These are phyloP conservation scores for Vaccinium vitisidaea DNA, from an alignment of 148 eudicot species.

Conservation along the genomic window DNA sequence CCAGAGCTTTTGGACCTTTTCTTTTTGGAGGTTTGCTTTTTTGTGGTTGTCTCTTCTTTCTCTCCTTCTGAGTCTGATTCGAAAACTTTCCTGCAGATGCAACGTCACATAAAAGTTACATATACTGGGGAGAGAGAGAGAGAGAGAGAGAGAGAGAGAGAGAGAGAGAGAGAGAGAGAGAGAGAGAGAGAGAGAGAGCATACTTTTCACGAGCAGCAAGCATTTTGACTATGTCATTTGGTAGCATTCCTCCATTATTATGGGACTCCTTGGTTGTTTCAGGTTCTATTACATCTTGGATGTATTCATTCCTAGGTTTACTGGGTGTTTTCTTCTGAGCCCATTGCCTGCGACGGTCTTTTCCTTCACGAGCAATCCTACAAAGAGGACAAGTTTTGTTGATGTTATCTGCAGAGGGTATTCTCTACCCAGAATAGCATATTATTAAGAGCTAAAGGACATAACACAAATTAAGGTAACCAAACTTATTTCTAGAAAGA, in stretches of 20 bases:
- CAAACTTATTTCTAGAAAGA: neutral
- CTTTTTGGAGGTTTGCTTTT: slow-evolving; percentile 49
- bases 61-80: slow-evolving; percentile 91
- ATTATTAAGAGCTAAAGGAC: neutral
- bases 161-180: neutral
- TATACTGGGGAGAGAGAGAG: neutral
- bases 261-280: slow-evolving; percentile 40
- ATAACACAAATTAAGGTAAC: neutral
- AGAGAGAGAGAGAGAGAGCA: neutral
- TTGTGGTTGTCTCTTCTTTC: slow-evolving; percentile 51
- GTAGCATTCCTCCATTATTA: slow-evolving; percentile 65
- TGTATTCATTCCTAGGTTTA: slow-evolving; percentile 35
- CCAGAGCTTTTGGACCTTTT: slow-evolving; percentile 56
- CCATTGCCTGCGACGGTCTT: slow-evolving; percentile 72
- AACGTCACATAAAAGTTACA: neutral
- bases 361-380: slow-evolving; percentile 70
- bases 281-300: slow-evolving; percentile 37
- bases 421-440: neutral
- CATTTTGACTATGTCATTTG: slow-evolving; percentile 65
- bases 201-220: slow-evolving; percentile 89
- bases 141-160: neutral
- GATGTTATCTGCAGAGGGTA: neutral
- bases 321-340: slow-evolving; percentile 65
- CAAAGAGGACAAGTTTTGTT: neutral
- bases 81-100: slow-evolving; percentile 70